These are phyloP conservation scores for Trichoderma brevicompactum DNA, from an alignment of 2,329 filamentous ascomycete species.

Conservation along the genomic window DNA sequence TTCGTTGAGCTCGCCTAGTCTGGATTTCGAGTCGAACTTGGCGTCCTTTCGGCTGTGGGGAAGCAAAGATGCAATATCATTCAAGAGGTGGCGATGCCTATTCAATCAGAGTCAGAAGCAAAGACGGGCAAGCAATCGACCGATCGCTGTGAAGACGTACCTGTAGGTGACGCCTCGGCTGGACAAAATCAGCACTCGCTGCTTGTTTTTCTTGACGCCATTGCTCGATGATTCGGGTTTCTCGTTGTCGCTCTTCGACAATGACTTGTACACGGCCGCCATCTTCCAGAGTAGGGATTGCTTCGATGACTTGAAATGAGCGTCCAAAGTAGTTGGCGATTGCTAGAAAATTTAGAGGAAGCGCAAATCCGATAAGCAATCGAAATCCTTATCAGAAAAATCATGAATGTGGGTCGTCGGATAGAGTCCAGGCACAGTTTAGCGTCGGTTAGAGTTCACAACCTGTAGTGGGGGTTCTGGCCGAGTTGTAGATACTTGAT, in stretches of 20 bases:
- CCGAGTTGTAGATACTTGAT: no score
- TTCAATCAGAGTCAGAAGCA: conserved; percentile 44
- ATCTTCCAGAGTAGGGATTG: conserved; percentile 41
- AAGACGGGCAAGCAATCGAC: background rate
- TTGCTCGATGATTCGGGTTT: conserved; percentile 55
- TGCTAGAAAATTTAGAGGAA: conserved; percentile 24
- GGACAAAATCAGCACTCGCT: conserved; percentile 85
- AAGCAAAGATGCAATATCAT: conserved; percentile 85
- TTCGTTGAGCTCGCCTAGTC: conserved; percentile 81
- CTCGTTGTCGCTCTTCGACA: conserved; percentile 62
- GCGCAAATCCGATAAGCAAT: conserved; percentile 23
- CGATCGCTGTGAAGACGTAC: conserved; percentile 47
- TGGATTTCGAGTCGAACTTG: conserved; percentile 95
- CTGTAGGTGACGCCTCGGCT: conserved; percentile 90
- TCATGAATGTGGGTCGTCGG: conserved; percentile 14
- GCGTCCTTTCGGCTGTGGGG: conserved; percentile 93
- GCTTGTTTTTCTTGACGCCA: conserved; percentile 66
- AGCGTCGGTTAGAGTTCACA: conserved; percentile 6
- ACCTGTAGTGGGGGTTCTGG: background rate
- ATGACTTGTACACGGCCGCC: conserved; percentile 76
- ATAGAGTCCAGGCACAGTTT: conserved; percentile 8
- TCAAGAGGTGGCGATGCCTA: conserved; percentile 74
- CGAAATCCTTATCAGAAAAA: conserved; percentile 26
- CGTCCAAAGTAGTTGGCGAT: background rate
- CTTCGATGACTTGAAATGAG: background rate